These are phyloP conservation scores for Trichoderma sp. DNA, from an alignment of 2,329 filamentous ascomycete species.

Conservation along the genomic window DNA sequence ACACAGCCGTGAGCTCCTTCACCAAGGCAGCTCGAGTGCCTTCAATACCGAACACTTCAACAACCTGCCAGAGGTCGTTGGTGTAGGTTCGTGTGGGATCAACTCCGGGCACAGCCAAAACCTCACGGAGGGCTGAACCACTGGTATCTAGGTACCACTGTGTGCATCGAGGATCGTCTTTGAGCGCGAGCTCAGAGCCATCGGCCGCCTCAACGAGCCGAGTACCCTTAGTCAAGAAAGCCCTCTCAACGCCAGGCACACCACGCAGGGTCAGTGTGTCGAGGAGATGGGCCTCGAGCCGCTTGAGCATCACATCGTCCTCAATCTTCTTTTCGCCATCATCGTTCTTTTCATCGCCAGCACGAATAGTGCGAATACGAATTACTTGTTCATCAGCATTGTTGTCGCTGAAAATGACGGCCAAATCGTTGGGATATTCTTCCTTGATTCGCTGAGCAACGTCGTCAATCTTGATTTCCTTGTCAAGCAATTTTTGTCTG, in stretches of 20 bases:
- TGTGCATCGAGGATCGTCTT: conserved; percentile 72
- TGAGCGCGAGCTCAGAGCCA: conserved; percentile 73
- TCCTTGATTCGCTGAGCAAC: conserved; percentile 89
- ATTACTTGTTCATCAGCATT: conserved; percentile 95
- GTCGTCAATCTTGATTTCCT: conserved; percentile 86
- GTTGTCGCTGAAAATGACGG: conserved; percentile 96
- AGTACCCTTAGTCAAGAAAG: conserved; percentile 85
- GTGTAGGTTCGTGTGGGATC: conserved; percentile 85
- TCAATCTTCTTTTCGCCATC: conserved; percentile 64
- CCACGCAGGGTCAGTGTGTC: conserved; percentile 90
- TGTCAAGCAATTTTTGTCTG: conserved; percentile 92
- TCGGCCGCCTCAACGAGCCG: conserved; percentile 67
- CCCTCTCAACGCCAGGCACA: conserved; percentile 83
- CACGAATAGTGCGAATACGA: conserved; percentile 78
- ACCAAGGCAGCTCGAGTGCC: conserved; percentile 85
- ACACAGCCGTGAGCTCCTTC: conserved; percentile 84
- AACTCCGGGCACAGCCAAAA: conserved; percentile 84
- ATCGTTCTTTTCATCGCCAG: conserved; percentile 72
- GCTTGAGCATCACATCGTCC: conserved; percentile 90
- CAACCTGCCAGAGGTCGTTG: conserved; percentile 93
- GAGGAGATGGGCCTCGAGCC: conserved; percentile 86
- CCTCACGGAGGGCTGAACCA: conserved; percentile 81
- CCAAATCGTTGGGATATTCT: conserved; percentile 80
- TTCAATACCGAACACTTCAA: conserved; percentile 95
- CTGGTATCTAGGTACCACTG: conserved; percentile 97